phyloP scores from a whole-genome alignment of 2,329 filamentous ascomycete genomes.

The Hypomyces perniciosus region DNA sequence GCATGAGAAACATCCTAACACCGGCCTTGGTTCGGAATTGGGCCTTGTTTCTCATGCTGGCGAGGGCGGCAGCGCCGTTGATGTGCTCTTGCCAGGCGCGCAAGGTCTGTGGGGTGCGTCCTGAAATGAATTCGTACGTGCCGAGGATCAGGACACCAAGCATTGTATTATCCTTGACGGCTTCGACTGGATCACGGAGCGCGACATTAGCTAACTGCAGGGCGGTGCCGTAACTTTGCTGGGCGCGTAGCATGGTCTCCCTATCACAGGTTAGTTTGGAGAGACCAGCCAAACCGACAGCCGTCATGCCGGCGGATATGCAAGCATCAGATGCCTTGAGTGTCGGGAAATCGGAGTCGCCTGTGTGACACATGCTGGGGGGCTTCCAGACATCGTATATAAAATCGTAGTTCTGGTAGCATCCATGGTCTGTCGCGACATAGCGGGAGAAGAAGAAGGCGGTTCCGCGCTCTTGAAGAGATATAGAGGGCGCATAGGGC shows the following conservation, averaged over 20 bases:
- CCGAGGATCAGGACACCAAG: slow-evolving; percentile 47
- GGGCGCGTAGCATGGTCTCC: slow-evolving; percentile 41
- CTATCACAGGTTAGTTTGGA: slow-evolving; percentile 39
- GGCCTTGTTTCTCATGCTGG: slow-evolving; percentile 41
- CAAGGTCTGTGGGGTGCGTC: slow-evolving; percentile 39
- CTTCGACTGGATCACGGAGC: slow-evolving; percentile 38
- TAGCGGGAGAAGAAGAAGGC: slow-evolving; percentile 48
- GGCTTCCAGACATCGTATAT: slow-evolving; percentile 49
- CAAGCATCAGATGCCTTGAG: slow-evolving; percentile 19
- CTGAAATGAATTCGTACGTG: slow-evolving; percentile 49
- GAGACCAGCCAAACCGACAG: slow-evolving; percentile 48
- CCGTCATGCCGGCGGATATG: slow-evolving; percentile 47
- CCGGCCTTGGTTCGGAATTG: slow-evolving; percentile 43
- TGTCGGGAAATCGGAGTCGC: slow-evolving; percentile 28
- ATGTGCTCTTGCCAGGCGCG: slow-evolving; percentile 49
- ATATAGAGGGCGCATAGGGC: slow-evolving; percentile 15
- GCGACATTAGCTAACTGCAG: slow-evolving; percentile 45
- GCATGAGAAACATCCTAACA: slow-evolving; percentile 48
- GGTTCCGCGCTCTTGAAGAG: slow-evolving; percentile 38
- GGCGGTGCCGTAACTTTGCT: slow-evolving; percentile 45
- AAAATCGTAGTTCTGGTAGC: slow-evolving; percentile 47
- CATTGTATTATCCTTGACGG: slow-evolving; percentile 46
- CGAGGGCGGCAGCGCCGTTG: slow-evolving; percentile 45
- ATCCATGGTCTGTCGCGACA: slow-evolving; percentile 40
- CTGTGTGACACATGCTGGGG: slow-evolving; percentile 25